Evolutionary conservation across 2,329 filamentous ascomycete genomes (phyloP), one percentile per base, ranked within the genome.

Genomic region (Pseudogymnoascus pannorum): DNA sequence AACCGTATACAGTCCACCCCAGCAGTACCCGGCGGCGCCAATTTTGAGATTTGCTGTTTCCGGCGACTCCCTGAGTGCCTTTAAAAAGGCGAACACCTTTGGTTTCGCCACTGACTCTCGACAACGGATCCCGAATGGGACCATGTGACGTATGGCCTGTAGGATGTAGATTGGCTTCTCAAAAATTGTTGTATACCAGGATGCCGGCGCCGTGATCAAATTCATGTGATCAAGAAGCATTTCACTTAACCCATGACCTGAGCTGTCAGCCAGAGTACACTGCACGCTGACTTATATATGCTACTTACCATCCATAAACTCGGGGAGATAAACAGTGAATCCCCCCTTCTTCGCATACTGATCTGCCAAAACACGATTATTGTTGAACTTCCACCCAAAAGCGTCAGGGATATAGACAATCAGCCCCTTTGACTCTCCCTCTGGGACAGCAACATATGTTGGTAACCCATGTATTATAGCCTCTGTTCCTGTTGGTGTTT

Each of bases 11-110:
- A 81, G 80, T 22, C 82, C 85, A 22, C 84, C 84, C 84, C 84
- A 87, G 74, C 83, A 87, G 73, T 84, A 87, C 0, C 84, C 85
- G 0, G 81, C 81, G 0, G 76, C 79, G 20, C 78, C 82, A 51
- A 86, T 71, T 61, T 76, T 77, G 5, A 75, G 67, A 12, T 67
- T 62, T 16, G 69, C 62, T n/a, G 69, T 68, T 60, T 60, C 58
- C 7, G 65, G 61, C 8, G 61, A 66, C 7, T 69, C 68, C 14
- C 75, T 73, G 4, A 78, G 65, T 3, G 68, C 65, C 35, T 67
- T 61, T 62, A 79, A 70, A 66, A 77, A 78, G 42, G 65, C 36
- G 38, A 71, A 63, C 48, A 80, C 67, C 16, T 75, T 68, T 4
- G 77, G 72, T 64, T 69, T 64, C 58, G 68, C 61, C 65, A 72